These are phyloP conservation scores for Metschnikowia noctiluminum DNA, from an alignment of 805 yeast species.

Conservation along the genomic window DNA sequence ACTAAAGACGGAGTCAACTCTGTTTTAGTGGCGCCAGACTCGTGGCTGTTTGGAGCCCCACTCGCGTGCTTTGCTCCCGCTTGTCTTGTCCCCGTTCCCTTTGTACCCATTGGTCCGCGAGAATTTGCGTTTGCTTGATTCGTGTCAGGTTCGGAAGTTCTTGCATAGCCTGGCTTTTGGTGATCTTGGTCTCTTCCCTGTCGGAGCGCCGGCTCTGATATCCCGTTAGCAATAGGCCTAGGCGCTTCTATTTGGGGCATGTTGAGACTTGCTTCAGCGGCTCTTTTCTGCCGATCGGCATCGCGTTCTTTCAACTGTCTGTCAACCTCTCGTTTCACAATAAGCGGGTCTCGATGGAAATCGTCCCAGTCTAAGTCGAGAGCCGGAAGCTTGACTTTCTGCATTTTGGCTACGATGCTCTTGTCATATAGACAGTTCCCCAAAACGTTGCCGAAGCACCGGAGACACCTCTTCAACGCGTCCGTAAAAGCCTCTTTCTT, in stretches of 20 bases:
- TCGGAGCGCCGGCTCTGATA: not conserved
- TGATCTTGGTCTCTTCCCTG: not conserved
- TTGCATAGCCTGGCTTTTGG: not conserved
- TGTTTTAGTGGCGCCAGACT: not conserved
- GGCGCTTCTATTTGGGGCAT: not conserved
- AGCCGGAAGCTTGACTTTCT: constrained; percentile 34
- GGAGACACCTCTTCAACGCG: constrained; percentile 72
- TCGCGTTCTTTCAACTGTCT: constrained; percentile 7
- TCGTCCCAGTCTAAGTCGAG: constrained; percentile 30
- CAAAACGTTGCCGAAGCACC: constrained; percentile 75
- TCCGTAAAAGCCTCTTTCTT: constrained; percentile 84
- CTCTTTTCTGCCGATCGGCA: not conserved
- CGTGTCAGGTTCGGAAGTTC: too few species aligned
- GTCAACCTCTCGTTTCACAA: constrained; percentile 27
- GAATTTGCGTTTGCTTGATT: too few species aligned
- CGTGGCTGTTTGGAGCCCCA: not conserved
- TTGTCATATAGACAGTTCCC: constrained; percentile 86
- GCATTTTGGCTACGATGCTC: constrained; percentile 52
- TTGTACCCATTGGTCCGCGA: too few species aligned
- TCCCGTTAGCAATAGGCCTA: not conserved
- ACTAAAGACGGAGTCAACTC: constrained; percentile 10
- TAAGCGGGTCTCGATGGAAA: constrained; percentile 36
- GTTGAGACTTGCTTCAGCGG: not conserved
- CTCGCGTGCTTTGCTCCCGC: too few species aligned
- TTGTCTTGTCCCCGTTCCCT: too few species aligned